phyloP scores from a whole-genome alignment of 352 stramenopile species.

The Thalassiosira livingstoniorum region DNA sequence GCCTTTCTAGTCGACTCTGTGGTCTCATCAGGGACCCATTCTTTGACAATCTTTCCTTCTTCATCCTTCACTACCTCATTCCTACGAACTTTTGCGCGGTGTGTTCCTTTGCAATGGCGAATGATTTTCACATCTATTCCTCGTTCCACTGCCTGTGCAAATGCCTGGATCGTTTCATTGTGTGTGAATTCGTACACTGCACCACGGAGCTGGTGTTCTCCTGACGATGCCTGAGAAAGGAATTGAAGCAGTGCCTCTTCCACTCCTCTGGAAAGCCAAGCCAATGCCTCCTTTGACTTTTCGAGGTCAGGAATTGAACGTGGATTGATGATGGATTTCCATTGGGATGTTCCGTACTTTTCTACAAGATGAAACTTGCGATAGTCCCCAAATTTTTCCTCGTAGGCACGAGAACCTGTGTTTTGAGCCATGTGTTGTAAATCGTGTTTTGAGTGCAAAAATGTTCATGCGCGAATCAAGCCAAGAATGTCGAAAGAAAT shows the following conservation, averaged over 20 bases:
- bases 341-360: slow-evolving; percentile 28
- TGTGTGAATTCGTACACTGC: slow-evolving; percentile 60
- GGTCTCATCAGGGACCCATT: slow-evolving; percentile 33
- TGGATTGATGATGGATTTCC: slow-evolving; percentile 51
- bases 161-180: slow-evolving; percentile 44
- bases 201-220: slow-evolving; percentile 28
- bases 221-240: slow-evolving; percentile 34
- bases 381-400: slow-evolving; percentile 45
- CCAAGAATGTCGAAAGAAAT: too few species aligned
- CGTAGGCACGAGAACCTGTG: slow-evolving; percentile 52
- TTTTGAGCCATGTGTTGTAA: too few species aligned
- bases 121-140: slow-evolving; percentile 58
- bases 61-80: slow-evolving; percentile 47
- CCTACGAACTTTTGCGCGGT: slow-evolving; percentile 19
- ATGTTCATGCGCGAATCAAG: too few species aligned
- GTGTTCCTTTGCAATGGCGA: slow-evolving; percentile 45
- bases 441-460: too few species aligned
- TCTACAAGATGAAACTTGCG: slow-evolving; percentile 34
- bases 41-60: slow-evolving; percentile 18
- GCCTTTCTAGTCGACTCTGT: slow-evolving; percentile 8
- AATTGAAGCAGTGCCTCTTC: slow-evolving; percentile 54
- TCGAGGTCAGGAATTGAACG: slow-evolving; percentile 41
- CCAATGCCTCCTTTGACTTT: slow-evolving; percentile 46
- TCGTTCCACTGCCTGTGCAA: slow-evolving; percentile 49
- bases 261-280: slow-evolving; percentile 53